Percentiles rank a stretch among this genome's conserved stretches.
These are phyloP conservation scores for Syzygium aromaticum DNA, from an alignment of 345 rosid species.

Conservation along the genomic window DNA sequence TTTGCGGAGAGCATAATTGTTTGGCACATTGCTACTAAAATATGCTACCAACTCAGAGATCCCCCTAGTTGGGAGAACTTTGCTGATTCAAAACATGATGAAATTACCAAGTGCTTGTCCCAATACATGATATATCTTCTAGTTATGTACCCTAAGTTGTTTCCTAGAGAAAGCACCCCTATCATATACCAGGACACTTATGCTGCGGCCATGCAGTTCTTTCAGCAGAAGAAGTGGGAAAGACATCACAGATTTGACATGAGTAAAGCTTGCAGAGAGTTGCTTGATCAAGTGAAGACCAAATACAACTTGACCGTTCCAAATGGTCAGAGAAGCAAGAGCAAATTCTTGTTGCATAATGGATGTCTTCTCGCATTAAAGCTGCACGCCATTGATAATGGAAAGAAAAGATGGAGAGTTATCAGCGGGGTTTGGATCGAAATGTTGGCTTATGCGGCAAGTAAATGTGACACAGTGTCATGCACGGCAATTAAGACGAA, in stretches of 20 bases:
- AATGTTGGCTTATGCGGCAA: slow-evolving; percentile 6
- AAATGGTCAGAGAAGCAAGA: too few species aligned
- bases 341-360: neutral
- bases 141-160: slow-evolving; percentile 15
- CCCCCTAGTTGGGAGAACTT: neutral
- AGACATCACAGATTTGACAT: too few species aligned
- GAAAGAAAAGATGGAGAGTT: neutral
- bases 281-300: too few species aligned
- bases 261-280: too few species aligned
- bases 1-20: neutral
- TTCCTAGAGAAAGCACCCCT: slow-evolving; percentile 17
- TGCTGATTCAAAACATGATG: neutral
- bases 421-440: slow-evolving; percentile 12
- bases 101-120: slow-evolving; percentile 19
- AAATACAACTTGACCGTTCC: too few species aligned
- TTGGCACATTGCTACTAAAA: neutral
- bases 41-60: neutral
- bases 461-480: slow-evolving; percentile 3
- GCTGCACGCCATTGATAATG: neutral
- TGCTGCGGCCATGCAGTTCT: slow-evolving; percentile 9
- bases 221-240: neutral
- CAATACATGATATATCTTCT: slow-evolving; percentile 36
- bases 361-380: neutral
- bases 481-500: slow-evolving; percentile 5
- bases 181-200: slow-evolving; percentile 19